Base-by-base conservation (phyloP, 2,329 filamentous ascomycete genomes). In the Aureobasidium sp. region DNA sequence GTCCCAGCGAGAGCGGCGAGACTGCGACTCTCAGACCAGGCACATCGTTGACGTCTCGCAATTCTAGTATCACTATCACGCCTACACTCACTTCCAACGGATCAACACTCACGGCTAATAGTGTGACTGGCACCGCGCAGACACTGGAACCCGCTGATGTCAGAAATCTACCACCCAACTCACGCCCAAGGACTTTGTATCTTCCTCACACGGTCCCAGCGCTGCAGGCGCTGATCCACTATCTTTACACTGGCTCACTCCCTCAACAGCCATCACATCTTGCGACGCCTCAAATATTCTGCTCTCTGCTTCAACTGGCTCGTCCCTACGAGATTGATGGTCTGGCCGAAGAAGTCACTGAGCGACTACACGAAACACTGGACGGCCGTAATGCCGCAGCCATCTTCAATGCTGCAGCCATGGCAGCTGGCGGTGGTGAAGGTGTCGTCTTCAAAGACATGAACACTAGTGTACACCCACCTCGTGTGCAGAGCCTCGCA, bases 401-500 rank as follows among this genome's bases (percentile, higher is more conserved):
- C 6, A 92, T 99, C 0, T 99, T 99, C 80, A 99, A 99, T 67
- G 94, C 94, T 0, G 94, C 93, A 0, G 94, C 94, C 59, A 97
- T 97, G 94, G 94, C 92, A 0, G 94, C 94, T 1, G 94, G 94
- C 12, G 92, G 94, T 29, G 94, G 94, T 0, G 85, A 91, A 52
- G 89, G 90, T 52, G 90, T 93, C 31, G 87, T 88, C 59, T 90
- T 85, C 69, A 69, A 77, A 81, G 65, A 62, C 27, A 45, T 51
- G 44, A 60, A 64, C 25, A 64, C 70, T 27, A 69, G 67, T 1
- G 75, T 86, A 4, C 70, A 72, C 31, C 72, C 72, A 1, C 68
- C 71, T 8, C 69, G 72, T 36, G 69, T 69, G 34, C 85, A 86
- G 68, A 85, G 85, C 62, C 71, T 77, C 20, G 70, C 65, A 62